These are phyloP conservation scores for Cyclotella choctawhatcheeana DNA, from an alignment of 108 stramenopile species.

Conservation along the genomic window DNA sequence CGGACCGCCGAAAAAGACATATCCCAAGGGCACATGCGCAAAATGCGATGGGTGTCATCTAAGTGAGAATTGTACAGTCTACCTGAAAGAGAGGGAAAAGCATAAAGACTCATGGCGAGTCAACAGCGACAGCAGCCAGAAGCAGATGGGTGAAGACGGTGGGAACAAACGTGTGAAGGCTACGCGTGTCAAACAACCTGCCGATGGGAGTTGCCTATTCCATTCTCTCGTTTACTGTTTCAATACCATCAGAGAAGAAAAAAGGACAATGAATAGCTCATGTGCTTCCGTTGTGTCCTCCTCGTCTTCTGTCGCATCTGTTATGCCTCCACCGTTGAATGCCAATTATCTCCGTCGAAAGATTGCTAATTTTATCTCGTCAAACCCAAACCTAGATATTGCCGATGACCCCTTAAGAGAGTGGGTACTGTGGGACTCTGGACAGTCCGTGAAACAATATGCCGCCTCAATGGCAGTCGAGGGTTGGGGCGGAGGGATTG, in stretches of 20 bases:
- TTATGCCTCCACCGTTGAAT: background rate
- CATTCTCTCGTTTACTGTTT: conserved; percentile 21
- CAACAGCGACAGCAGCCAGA: background rate
- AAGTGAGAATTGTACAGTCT: background rate
- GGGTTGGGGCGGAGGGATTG: conserved; percentile 23
- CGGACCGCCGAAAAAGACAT: background rate
- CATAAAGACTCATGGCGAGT: conserved; percentile 20
- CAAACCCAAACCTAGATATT: conserved; percentile 12
- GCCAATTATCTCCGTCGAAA: conserved; percentile 10
- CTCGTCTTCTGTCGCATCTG: background rate
- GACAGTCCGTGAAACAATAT: conserved; percentile 14
- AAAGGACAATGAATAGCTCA: conserved; percentile 7
- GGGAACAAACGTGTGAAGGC: conserved; percentile 1
- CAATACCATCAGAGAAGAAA: conserved; percentile 10
- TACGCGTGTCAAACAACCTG: conserved; percentile 6
- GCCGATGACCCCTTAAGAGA: conserved; percentile 15
- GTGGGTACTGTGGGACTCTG: conserved; percentile 20
- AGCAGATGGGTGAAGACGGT: conserved; percentile 17
- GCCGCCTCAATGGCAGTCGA: conserved; percentile 10
- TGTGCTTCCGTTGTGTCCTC: background rate
- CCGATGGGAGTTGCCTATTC: conserved; percentile 15
- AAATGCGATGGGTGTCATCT: conserved; percentile 17
- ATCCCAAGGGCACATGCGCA: background rate
- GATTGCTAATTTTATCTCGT: background rate
- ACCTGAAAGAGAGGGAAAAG: conserved; percentile 5